phyloP scores from a whole-genome alignment of 306 rosid genomes.

The Quercus engelmannii region DNA sequence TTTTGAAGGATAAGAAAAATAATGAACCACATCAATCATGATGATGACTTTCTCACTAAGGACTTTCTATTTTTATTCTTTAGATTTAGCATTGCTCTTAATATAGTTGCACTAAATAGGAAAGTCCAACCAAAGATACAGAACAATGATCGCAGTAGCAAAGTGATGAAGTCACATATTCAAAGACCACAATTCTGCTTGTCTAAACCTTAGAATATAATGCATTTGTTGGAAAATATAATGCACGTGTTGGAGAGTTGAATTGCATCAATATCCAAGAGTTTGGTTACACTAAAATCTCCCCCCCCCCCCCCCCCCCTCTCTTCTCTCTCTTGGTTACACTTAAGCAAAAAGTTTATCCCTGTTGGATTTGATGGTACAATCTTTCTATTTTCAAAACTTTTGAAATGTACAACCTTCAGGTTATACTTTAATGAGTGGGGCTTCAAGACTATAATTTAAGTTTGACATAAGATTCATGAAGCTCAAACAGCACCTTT shows the following conservation, averaged over 20 bases:
- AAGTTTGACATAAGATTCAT: not conserved
- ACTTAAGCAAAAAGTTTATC: not conserved
- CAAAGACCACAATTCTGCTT: not conserved
- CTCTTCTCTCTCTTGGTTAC: accelerated
- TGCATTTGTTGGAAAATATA: not conserved
- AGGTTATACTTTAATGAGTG: not conserved
- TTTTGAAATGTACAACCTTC: slow-evolving; percentile 12
- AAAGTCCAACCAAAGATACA: not conserved
- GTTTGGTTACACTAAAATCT: too few relatives aligned
- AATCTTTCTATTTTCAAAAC: slow-evolving; percentile 5
- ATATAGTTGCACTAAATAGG: not conserved
- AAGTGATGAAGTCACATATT: not conserved
- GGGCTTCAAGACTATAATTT: not conserved
- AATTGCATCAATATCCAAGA: not conserved
- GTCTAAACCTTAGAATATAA: not conserved
- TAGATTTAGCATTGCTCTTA: not conserved
- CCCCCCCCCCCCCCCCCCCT: too few relatives aligned
- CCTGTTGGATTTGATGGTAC: not conserved
- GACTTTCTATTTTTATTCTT: not conserved
- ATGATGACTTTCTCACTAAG: not conserved
- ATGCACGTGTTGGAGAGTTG: not conserved
- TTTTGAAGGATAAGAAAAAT: not conserved
- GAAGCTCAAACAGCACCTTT: not conserved
- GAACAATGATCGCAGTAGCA: not conserved
- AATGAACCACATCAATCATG: not conserved